Conservation (phyloP, 495 filamentous ascomycete genomes). For the Penicillium diatomitis region DNA sequence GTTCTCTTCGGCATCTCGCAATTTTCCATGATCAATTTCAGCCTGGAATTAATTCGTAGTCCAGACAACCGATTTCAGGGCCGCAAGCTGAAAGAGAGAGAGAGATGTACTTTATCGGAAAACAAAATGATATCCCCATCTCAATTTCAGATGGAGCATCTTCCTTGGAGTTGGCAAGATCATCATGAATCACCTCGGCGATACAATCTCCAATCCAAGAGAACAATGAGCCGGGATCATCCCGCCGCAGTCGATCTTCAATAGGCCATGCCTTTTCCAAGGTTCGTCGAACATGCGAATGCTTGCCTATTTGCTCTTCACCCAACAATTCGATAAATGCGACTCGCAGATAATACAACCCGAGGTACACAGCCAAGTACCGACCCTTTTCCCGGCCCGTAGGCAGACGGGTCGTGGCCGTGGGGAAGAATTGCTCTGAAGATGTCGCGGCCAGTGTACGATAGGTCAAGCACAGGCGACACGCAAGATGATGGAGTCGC, state of each 20-base stretch:
- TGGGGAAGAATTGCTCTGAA: slow-evolving; percentile 59
- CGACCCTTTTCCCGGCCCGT: slow-evolving; percentile 50
- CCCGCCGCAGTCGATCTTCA: slow-evolving; percentile 58
- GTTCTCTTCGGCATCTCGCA: too few relatives aligned
- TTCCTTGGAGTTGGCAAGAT: slow-evolving; percentile 23
- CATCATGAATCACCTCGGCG: slow-evolving; percentile 51
- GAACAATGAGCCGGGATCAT: slow-evolving; percentile 60
- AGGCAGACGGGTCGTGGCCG: slow-evolving; percentile 60
- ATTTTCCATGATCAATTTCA: too few relatives aligned
- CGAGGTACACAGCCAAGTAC: slow-evolving; percentile 64
- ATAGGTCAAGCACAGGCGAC: slow-evolving; percentile 47
- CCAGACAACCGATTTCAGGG: too few relatives aligned
- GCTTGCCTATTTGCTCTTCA: slow-evolving; percentile 17
- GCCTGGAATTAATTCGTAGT: too few relatives aligned
- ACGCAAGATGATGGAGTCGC: slow-evolving; percentile 45
- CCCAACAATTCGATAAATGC: slow-evolving; percentile 61
- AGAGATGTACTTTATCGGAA: slow-evolving; percentile 59
- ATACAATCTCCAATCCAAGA: slow-evolving; percentile 66
- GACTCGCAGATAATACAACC: slow-evolving; percentile 64
- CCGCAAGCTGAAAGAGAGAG: too few relatives aligned
- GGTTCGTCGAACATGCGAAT: slow-evolving; percentile 39
- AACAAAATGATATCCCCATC: slow-evolving; percentile 70
- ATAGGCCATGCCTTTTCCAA: slow-evolving; percentile 67
- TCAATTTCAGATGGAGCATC: slow-evolving; percentile 42
- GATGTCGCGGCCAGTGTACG: slow-evolving; percentile 49